Evolutionary conservation across 73 alveolate species (phyloP), one percentile per base, ranked within the genome.

Genomic region (Paramecium bursaria): DNA sequence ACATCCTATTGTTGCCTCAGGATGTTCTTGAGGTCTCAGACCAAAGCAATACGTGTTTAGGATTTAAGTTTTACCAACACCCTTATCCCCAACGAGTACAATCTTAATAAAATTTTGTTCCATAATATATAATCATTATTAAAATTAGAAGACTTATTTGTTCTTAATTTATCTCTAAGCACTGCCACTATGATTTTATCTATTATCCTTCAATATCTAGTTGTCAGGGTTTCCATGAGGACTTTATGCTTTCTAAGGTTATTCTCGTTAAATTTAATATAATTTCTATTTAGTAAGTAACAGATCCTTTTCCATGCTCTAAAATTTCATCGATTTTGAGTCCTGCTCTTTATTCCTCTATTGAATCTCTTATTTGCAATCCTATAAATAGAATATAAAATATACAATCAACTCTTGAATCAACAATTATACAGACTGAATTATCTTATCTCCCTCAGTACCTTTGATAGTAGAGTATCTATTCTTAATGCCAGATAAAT

Each of bases 61-160:
- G 22, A 67, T 67, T 67, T 35, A 25, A n/a, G 60, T 67, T 48
- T 74, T 74, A 7, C 79, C 79, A 14, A 74, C 87, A 10, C 87
- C 87, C 4, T 39, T 50, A 14, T 48, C 51, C 9, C 87, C 80
- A 9, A 74, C 80, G 22, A 74, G 5, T n/a, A 48, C 87, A 2
- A 48, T 23, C 31, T 48, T 74, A 17, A 74, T 27, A 48, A 21
- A 74, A 52, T 74, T 67, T 35, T 31, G 44, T 67, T 67, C 82
- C 82, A 67, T 67, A 67, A 30, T 27, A 57, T 30, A 13, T 57
- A n/a, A n/a, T n/a, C n/a, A n/a, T n/a, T n/a, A n/a, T n/a, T n/a
- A n/a, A n/a, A n/a, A 15, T 47, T 27, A 15, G 53, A 35, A 39
- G 33, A 25, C 9, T 25, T 67, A 67, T 31, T 67, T 3, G 22